Percentiles rank a stretch among this genome's conserved stretches.
phyloP scores from a whole-genome alignment of 768 basidiomycete species.

The Leucocoprinus birnbaumii region DNA sequence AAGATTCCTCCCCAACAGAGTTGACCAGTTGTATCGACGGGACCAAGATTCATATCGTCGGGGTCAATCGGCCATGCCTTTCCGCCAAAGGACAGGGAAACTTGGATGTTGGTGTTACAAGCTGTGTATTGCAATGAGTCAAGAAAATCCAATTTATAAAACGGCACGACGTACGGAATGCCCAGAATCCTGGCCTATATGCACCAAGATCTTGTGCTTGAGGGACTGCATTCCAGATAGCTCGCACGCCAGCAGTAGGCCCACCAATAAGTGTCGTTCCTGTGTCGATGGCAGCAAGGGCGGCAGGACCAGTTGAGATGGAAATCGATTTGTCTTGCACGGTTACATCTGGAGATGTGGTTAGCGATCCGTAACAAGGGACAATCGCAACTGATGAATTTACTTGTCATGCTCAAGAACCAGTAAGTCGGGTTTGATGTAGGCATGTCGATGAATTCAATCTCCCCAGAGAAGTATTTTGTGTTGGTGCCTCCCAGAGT shows the following conservation, averaged over 20 bases:
- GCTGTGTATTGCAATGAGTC: slow-evolving; percentile 38
- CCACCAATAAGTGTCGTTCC: slow-evolving; percentile 95
- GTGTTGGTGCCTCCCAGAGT: slow-evolving; percentile 70
- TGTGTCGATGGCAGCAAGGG: slow-evolving; percentile 89
- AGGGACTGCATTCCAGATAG: slow-evolving; percentile 76
- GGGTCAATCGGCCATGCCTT: slow-evolving; percentile 74
- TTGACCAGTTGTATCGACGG: slow-evolving; percentile 41
- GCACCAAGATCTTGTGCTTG: slow-evolving; percentile 57
- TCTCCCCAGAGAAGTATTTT: slow-evolving; percentile 61
- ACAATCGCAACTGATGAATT: slow-evolving; percentile 17
- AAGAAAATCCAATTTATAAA: neutral
- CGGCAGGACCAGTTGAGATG: slow-evolving; percentile 38
- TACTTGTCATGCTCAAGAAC: slow-evolving; percentile 56
- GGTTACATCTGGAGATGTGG: slow-evolving; percentile 45
- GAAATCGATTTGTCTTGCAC: slow-evolving; percentile 54
- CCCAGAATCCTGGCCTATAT: slow-evolving; percentile 70
- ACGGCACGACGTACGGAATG: slow-evolving; percentile 82
- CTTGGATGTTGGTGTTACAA: slow-evolving; percentile 63
- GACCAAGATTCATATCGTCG: slow-evolving; percentile 75
- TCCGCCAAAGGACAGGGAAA: slow-evolving; percentile 73
- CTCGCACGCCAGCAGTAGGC: slow-evolving; percentile 53
- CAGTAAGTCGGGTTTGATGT: slow-evolving; percentile 47
- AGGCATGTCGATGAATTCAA: slow-evolving; percentile 62
- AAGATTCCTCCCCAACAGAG: slow-evolving; percentile 89
- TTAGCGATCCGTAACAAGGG: neutral